Evolutionary conservation across 192 early-diverging fungal genomes (phyloP), one percentile per base, ranked within the genome.

Genomic region (Podila epicladia): DNA sequence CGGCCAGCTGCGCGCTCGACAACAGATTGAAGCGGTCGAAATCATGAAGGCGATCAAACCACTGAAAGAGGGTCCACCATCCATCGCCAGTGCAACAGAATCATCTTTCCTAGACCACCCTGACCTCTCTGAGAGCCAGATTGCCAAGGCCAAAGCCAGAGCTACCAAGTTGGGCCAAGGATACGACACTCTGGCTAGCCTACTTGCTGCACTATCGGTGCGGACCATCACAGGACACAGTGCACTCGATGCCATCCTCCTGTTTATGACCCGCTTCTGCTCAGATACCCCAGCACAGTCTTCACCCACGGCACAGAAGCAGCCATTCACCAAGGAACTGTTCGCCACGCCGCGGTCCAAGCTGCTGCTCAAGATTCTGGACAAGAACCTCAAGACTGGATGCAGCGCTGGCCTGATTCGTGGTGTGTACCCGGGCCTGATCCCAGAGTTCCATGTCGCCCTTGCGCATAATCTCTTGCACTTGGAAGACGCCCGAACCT

Each of bases 341-440:
- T 32, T 80, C 7, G 48, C 48, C 0, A 64, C 65, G 2, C 67
- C 65, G 13, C 53, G 70, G 11, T 69, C 77, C 22, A 71, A 82
- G 58, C 73, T 82, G 13, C 26, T 82, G 2, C 37, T 75, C 55
- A 74, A 71, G 73, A 75, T 82, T 26, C 19, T 82, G 38, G 72
- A 75, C 62, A 82, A 75, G 19, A 82, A 82, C 57, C 69, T 82
- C 35, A 82, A 71, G 64, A 49, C 65, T 6, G 80, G 80, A 19
- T 75, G 72, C 60, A 74, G 48, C 28, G 29, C 74, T 24, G 45
- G 38, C 1, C 13, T 64, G n/a, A 65, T 82, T 32, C 63, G 57
- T 13, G 65, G 71, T 4, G 64, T 50, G 15, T 82, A 58, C 32
- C 73, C 73, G 15, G 51, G 20, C 5, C 49, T 75, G 32, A 67